These are phyloP conservation scores for Hemisphaericaspora xylofermentans DNA, from an alignment of 1,139 yeast species.

Conservation along the genomic window DNA sequence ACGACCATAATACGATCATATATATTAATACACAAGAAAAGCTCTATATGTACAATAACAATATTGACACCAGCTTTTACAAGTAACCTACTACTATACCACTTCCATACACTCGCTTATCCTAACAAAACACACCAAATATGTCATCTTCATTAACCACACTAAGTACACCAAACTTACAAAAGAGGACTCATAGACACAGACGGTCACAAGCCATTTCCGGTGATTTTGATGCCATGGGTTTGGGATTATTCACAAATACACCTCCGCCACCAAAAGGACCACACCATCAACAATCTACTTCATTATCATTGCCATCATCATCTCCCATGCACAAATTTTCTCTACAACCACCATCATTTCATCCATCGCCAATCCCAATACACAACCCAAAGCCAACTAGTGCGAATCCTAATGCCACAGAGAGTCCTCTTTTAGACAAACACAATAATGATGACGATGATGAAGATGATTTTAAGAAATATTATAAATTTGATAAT, in stretches of 20 bases:
- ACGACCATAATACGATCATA: too few species aligned
- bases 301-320: slow-evolving; percentile 2
- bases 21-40: too few species aligned
- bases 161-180: neutral
- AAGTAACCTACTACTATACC: neutral
- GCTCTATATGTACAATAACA: too few species aligned
- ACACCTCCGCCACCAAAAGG: slow-evolving; percentile 10
- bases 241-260: slow-evolving; percentile 36
- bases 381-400: neutral
- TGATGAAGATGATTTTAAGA: slow-evolving; percentile 20
- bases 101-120: neutral
- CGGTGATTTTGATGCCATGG: slow-evolving; percentile 62
- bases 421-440: neutral
- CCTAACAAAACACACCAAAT: too few species aligned
- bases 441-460: neutral
- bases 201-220: slow-evolving; percentile 72
- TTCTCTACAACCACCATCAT: slow-evolving; percentile 4
- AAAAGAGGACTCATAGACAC: slow-evolving; percentile 57
- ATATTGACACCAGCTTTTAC: neutral
- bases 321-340: neutral
- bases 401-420: neutral
- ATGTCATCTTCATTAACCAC: neutral
- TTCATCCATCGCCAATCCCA: neutral
- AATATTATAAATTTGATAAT: slow-evolving; percentile 32
- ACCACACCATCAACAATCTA: neutral